Conservation (phyloP, 2,329 filamentous ascomycete species). For the Cordyceps farinosa region DNA sequence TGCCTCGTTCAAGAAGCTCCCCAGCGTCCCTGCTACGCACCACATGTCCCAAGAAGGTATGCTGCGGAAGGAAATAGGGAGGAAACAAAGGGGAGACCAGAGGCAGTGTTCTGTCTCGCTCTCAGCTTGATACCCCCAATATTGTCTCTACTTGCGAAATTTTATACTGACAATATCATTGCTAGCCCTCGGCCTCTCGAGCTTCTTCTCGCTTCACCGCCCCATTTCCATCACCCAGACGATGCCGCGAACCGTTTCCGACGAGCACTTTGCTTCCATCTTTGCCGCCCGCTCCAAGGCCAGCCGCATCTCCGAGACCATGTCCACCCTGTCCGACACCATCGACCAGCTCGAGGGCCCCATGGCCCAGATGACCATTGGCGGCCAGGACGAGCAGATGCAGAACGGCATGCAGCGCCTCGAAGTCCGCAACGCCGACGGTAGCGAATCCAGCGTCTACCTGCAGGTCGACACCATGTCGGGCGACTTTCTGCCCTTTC, state of each 20-base stretch:
- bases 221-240: slow-evolving; percentile 85
- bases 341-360: slow-evolving; percentile 58
- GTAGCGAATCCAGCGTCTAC: slow-evolving; percentile 55
- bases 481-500: slow-evolving; percentile 73
- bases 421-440: slow-evolving; percentile 54
- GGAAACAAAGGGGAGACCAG: background rate
- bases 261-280: slow-evolving; percentile 78
- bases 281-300: slow-evolving; percentile 59
- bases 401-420: slow-evolving; percentile 48
- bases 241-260: slow-evolving; percentile 67
- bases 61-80: slow-evolving; percentile 22
- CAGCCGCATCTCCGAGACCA: slow-evolving; percentile 56
- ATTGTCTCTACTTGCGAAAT: background rate
- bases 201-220: slow-evolving; percentile 93
- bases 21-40: slow-evolving; percentile 71
- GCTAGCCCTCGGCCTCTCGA: slow-evolving; percentile 79
- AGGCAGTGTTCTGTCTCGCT: background rate
- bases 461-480: slow-evolving; percentile 66
- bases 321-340: slow-evolving; percentile 61
- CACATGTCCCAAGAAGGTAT: slow-evolving; percentile 66
- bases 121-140: background rate
- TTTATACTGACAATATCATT: slow-evolving; percentile 20
- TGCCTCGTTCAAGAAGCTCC: slow-evolving; percentile 55
- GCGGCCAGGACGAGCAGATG: slow-evolving; percentile 38
- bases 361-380: slow-evolving; percentile 51